Base-by-base conservation (phyloP, 768 basidiomycete genomes). In the Amanita rubescens region DNA sequence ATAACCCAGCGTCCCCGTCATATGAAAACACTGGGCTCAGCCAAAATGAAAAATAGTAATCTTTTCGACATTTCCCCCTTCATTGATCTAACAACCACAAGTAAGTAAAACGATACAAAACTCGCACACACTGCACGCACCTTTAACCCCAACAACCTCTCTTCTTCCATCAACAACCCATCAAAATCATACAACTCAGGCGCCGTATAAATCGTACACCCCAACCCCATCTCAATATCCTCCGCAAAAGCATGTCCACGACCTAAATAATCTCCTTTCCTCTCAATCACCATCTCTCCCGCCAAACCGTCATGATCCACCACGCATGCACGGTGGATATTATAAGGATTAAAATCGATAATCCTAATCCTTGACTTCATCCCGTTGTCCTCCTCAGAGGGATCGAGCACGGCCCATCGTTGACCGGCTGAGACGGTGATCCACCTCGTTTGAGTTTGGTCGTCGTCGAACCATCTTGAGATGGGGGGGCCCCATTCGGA, bases 81-180 rank as follows among this genome's bases (percentile, higher is more conserved):
- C 24, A 25, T 20, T 39, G 30, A 1, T 19, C 33, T 49, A 22
- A 11, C 42, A 45, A 35, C 19, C 15, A 47, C 14, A 41, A n/a
- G 12, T 30, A 8, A 17, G 32, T 33, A 35, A 53, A 37, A 14
- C 22, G 15, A n/a, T 5, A 5, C 20, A 44, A 24, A 44, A 9
- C 7, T 8, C 12, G 3, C 12, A n/a, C 15, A 22, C 12, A 9
- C 20, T 30, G 8, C 8, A 66, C 70, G 35, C 55, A 71, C 70
- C 48, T 55, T 56, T 22, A 72, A 56, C 7, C 71, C 72, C 32
- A 75, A 44, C 7, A 75, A 56, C 57, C 72, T 65, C 54, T 74
- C 69, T 57, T 75, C 74, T 34, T 75, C 74, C 62, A 75, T 62
- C 39, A 75, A 55, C 17, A 73, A 58, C 2, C 69, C 70, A 42